These are phyloP conservation scores for Lepidium didymum DNA, from an alignment of 345 rosid species.

Conservation along the genomic window DNA sequence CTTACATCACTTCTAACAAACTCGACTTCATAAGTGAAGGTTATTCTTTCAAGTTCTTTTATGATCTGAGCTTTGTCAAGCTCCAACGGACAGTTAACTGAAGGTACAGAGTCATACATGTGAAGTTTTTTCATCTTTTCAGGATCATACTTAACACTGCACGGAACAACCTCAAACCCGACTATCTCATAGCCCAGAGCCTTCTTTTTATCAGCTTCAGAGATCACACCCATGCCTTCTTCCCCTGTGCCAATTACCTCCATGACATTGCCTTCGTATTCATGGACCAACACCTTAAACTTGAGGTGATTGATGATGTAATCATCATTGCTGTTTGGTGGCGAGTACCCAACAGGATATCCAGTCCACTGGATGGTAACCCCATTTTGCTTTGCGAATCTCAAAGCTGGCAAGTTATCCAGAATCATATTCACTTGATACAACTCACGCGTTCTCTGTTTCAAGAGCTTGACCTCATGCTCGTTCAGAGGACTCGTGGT, in stretches of 20 bases:
- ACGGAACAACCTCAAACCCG: slow-evolving; percentile 78
- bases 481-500: slow-evolving; percentile 50
- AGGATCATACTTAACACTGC: slow-evolving; percentile 62
- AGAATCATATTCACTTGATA: slow-evolving; percentile 87
- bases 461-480: slow-evolving; percentile 80
- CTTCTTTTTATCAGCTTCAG: slow-evolving; percentile 64
- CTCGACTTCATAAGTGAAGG: slow-evolving; percentile 77
- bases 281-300: slow-evolving; percentile 71
- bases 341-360: slow-evolving; percentile 65
- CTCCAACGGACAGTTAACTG: slow-evolving; percentile 59
- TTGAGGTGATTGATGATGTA: slow-evolving; percentile 74
- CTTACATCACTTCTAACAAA: slow-evolving; percentile 63
- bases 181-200: slow-evolving; percentile 71
- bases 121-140: slow-evolving; percentile 55
- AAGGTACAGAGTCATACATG: slow-evolving; percentile 47
- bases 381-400: slow-evolving; percentile 61
- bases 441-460: slow-evolving; percentile 71
- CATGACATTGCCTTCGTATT: slow-evolving; percentile 63
- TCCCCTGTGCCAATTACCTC: slow-evolving; percentile 84
- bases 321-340: slow-evolving; percentile 63
- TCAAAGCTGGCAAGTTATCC: slow-evolving; percentile 80
- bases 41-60: slow-evolving; percentile 58
- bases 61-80: slow-evolving; percentile 78
- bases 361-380: slow-evolving; percentile 83
- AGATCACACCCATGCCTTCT: slow-evolving; percentile 74